These are phyloP conservation scores for Hypoxylon cercidicola DNA, from an alignment of 495 filamentous ascomycete species.

Conservation along the genomic window DNA sequence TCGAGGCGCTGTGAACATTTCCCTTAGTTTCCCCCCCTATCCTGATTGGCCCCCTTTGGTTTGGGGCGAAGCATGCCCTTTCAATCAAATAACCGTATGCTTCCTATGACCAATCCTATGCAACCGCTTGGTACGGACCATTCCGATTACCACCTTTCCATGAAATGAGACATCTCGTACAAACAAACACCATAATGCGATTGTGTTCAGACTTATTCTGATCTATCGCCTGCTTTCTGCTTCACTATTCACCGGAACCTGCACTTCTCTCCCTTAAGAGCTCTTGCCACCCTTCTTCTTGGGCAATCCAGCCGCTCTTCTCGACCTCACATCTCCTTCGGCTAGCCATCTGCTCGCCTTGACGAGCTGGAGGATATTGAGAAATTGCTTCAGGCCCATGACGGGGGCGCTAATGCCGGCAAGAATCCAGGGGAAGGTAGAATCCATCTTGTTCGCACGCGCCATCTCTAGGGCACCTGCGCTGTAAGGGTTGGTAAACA, in stretches of 20 bases:
- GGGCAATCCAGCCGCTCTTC: slow-evolving; percentile 63
- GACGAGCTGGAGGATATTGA: slow-evolving; percentile 93
- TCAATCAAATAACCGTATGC: slow-evolving; percentile 31
- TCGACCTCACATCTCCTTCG: slow-evolving; percentile 77
- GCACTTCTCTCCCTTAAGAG: slow-evolving; percentile 11
- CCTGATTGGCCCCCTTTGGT: slow-evolving; percentile 14
- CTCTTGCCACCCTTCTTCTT: slow-evolving; percentile 49
- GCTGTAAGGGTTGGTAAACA: slow-evolving; percentile 87
- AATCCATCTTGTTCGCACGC: slow-evolving; percentile 87
- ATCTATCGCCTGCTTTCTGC: neutral
- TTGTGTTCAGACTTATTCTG: slow-evolving; percentile 9
- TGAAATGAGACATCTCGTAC: slow-evolving; percentile 34
- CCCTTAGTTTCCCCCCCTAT: slow-evolving; percentile 16
- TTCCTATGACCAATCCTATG: slow-evolving; percentile 37
- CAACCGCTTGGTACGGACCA: slow-evolving; percentile 31
- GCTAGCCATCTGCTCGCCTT: slow-evolving; percentile 94
- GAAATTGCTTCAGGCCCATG: slow-evolving; percentile 90
- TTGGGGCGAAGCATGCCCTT: slow-evolving; percentile 7
- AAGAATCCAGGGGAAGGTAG: slow-evolving; percentile 83
- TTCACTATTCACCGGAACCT: neutral
- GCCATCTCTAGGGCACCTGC: slow-evolving; percentile 92
- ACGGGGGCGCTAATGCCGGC: slow-evolving; percentile 82
- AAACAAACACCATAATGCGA: slow-evolving; percentile 14
- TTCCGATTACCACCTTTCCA: slow-evolving; percentile 13
- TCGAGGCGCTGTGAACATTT: slow-evolving; percentile 12